These are phyloP conservation scores for Venturia effusa DNA, from an alignment of 2,329 filamentous ascomycete genomes.

Conservation along the genomic window DNA sequence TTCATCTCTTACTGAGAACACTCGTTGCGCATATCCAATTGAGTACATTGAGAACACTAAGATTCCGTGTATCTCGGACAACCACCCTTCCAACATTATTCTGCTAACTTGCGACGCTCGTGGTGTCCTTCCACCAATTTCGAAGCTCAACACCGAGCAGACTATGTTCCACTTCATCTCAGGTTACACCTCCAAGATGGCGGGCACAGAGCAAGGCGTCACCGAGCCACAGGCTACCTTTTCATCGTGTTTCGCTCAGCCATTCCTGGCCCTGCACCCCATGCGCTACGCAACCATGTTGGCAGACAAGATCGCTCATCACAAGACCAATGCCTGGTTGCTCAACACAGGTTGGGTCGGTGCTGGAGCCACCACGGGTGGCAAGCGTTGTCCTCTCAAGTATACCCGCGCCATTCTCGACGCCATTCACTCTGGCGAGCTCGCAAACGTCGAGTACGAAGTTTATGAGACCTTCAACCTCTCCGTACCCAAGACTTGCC, in stretches of 20 bases:
- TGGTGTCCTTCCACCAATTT: constrained; percentile 94
- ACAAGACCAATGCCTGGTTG: constrained; percentile 95
- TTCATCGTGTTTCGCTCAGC: constrained; percentile 98
- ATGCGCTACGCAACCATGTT: constrained; percentile 99
- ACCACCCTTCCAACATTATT: constrained; percentile 94
- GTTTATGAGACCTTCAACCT: constrained; percentile 96
- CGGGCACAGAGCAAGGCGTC: constrained; percentile 92
- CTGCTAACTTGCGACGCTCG: constrained; percentile 96
- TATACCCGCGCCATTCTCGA: constrained; percentile 98
- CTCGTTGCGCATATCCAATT: constrained; percentile 92
- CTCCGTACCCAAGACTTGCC: constrained; percentile 83
- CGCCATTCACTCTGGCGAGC: constrained; percentile 92
- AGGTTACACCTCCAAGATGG: constrained; percentile 99
- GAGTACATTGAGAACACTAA: constrained; percentile 99
- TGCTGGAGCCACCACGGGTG: constrained; percentile 78
- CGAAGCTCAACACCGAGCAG: constrained; percentile 86
- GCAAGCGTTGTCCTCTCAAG: constrained; percentile 95
- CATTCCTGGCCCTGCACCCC: constrained; percentile 95
- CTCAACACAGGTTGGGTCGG: constrained; percentile 98
- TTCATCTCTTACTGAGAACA: constrained; percentile 92
- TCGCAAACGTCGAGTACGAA: constrained; percentile 88
- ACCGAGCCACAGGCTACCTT: constrained; percentile 97
- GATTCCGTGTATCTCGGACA: constrained; percentile 82
- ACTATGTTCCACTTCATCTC: constrained; percentile 99
- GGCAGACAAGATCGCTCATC: constrained; percentile 90